Evolutionary conservation across 2,329 filamentous ascomycete species (phyloP).

Genomic region (Venturiaceae sp.): DNA sequence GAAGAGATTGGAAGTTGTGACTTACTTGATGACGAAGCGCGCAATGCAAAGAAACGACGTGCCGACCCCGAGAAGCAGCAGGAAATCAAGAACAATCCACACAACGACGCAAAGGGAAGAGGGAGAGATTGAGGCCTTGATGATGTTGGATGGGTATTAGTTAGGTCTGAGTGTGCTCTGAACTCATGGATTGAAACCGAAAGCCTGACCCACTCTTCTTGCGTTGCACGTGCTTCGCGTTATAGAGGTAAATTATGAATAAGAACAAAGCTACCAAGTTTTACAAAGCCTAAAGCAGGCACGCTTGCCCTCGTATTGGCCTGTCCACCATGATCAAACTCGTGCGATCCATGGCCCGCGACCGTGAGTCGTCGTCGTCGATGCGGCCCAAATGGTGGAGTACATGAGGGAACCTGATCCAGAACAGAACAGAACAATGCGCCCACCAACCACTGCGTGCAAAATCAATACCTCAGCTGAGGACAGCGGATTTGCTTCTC

Average conservation of each 20-base stretch:
- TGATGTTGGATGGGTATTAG: slow-evolving; percentile 1
- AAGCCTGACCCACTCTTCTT: no score
- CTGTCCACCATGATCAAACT: neutral
- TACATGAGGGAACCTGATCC: no score
- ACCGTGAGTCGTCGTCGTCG: neutral
- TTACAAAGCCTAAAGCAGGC: neutral
- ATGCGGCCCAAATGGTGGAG: neutral
- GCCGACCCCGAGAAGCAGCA: neutral
- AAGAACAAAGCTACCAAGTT: neutral
- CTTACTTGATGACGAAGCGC: neutral
- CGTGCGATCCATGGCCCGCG: neutral
- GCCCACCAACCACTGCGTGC: neutral
- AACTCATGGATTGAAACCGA: no score
- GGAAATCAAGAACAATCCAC: slow-evolving; percentile 3
- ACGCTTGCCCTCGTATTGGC: neutral
- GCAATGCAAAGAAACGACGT: slow-evolving; percentile 1
- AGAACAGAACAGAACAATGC: no score
- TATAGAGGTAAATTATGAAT: no score
- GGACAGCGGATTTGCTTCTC: neutral
- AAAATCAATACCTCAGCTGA: neutral
- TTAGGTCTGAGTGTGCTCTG: neutral
- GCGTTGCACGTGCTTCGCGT: no score
- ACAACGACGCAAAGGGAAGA: slow-evolving; percentile 1
- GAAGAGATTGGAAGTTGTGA: neutral
- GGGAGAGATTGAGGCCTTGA: neutral